Evolutionary conservation across 768 basidiomycete genomes (phyloP).

Genomic region (Leccinum ochraceum): DNA sequence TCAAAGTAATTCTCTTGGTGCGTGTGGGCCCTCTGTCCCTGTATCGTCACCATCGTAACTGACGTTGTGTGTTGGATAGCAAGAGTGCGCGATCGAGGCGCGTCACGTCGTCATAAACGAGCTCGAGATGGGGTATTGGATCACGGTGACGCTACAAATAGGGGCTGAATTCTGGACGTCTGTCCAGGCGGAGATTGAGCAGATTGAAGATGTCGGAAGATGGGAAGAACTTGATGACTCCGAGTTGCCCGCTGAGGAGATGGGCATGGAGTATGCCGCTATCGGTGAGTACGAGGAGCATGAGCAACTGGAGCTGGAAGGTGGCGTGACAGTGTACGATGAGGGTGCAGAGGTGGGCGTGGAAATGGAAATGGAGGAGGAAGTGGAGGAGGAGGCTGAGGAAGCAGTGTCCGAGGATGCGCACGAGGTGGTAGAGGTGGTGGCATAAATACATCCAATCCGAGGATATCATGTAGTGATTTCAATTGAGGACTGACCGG

Average conservation of each 20-base stretch:
- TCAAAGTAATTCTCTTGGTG: constrained; percentile 14
- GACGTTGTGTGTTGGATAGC: neutral
- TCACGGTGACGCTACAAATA: constrained; percentile 6
- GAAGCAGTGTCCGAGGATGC: neutral
- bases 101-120: neutral
- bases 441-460: neutral
- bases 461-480: neutral
- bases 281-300: neutral
- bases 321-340: neutral
- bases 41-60: neutral
- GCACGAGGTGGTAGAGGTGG: neutral
- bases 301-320: neutral
- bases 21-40: neutral
- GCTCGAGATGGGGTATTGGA: constrained; percentile 25
- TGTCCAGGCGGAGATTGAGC: neutral
- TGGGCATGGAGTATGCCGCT: neutral
- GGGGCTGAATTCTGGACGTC: neutral
- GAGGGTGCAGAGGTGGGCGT: neutral
- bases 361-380: neutral
- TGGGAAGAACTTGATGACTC: neutral
- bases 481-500: too few species aligned
- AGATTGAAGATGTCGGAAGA: neutral
- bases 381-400: neutral
- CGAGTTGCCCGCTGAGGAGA: neutral
- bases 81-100: constrained; percentile 3